Conservation (phyloP, 2,329 filamentous ascomycete species). For the Taxawa tesnikishii region DNA sequence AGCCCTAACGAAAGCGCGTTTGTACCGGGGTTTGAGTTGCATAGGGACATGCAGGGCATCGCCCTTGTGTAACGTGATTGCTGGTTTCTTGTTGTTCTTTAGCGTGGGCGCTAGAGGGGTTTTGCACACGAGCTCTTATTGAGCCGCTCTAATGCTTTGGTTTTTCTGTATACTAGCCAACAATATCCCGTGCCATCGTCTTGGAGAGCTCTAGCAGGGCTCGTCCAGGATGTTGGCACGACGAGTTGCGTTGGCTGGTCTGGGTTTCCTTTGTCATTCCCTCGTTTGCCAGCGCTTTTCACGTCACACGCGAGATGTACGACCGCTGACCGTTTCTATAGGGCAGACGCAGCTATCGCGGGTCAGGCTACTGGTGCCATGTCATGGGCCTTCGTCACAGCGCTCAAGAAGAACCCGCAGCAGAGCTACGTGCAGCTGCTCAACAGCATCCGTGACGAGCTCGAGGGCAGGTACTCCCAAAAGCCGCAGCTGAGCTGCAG, state of each 20-base stretch:
- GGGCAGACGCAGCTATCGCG: slow-evolving; percentile 78
- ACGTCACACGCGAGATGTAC: too few relatives aligned
- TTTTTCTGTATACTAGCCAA: slow-evolving; percentile 10
- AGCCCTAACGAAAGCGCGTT: not conserved
- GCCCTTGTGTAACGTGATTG: slow-evolving; percentile 9
- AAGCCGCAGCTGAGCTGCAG: slow-evolving; percentile 95
- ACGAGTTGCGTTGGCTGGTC: slow-evolving; percentile 17
- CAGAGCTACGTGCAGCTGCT: slow-evolving; percentile 94
- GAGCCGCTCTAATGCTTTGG: slow-evolving; percentile 5
- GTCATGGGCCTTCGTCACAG: slow-evolving; percentile 92
- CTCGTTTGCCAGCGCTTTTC: too few relatives aligned
- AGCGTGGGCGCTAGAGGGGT: not conserved
- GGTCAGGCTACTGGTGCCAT: slow-evolving; percentile 92
- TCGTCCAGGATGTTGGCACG: slow-evolving; percentile 14
- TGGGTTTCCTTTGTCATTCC: slow-evolving; percentile 7
- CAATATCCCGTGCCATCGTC: slow-evolving; percentile 12
- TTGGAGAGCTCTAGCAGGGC: slow-evolving; percentile 13
- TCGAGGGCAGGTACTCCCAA: slow-evolving; percentile 77
- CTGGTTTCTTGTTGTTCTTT: not conserved
- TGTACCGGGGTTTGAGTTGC: slow-evolving; percentile 1
- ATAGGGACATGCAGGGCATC: slow-evolving; percentile 11
- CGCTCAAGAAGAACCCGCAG: slow-evolving; percentile 82
- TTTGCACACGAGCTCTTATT: too few relatives aligned
- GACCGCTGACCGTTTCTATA: slow-evolving; percentile 29
- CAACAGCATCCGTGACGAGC: slow-evolving; percentile 86